phyloP scores from a whole-genome alignment of 768 basidiomycete genomes.

The Suillus cothurnatus region DNA sequence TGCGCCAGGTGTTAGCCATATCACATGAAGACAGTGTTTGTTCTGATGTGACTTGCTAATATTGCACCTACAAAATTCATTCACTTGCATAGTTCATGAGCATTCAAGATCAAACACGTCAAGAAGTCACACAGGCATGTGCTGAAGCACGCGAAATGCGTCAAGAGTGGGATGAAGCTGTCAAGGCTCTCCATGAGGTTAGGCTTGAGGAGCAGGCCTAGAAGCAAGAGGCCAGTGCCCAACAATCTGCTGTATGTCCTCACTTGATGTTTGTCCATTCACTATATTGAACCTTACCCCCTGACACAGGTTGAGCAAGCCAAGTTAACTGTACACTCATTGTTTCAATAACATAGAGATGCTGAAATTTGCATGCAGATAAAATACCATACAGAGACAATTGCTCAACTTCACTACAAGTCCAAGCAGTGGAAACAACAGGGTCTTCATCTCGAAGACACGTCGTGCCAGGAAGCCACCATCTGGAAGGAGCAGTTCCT shows the following conservation, averaged over 20 bases:
- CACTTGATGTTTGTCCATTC: conserved; percentile 14
- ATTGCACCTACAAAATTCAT: conserved; percentile 11
- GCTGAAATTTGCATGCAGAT: conserved; percentile 38
- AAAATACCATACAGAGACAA: conserved; percentile 59
- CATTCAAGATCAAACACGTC: conserved; percentile 56
- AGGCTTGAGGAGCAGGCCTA: conserved; percentile 50
- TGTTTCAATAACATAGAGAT: conserved; percentile 3
- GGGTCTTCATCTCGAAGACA: conserved; percentile 47
- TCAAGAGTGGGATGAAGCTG: conserved; percentile 50
- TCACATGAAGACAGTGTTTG: too few species aligned
- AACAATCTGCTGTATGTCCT: conserved; percentile 52
- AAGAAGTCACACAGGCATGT: conserved; percentile 51
- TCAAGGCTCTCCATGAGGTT: conserved; percentile 46
- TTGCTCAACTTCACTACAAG: conserved; percentile 64
- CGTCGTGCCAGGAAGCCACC: conserved; percentile 49
- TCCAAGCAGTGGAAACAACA: conserved; percentile 75
- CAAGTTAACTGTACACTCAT: conserved; percentile 50
- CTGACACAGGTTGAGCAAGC: conserved; percentile 51
- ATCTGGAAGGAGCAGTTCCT: conserved; percentile 84
- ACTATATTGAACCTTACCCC: conserved; percentile 11
- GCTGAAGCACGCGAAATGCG: conserved; percentile 50
- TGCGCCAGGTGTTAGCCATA: too few species aligned
- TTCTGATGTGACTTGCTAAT: too few species aligned
- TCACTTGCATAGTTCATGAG: conserved; percentile 46
- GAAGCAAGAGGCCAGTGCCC: conserved; percentile 44